Percentiles rank a stretch among this genome's conserved stretches.
phyloP scores from a whole-genome alignment of 2,329 filamentous ascomycete species.

The Teratosphaeria pseudoeucalypti region DNA sequence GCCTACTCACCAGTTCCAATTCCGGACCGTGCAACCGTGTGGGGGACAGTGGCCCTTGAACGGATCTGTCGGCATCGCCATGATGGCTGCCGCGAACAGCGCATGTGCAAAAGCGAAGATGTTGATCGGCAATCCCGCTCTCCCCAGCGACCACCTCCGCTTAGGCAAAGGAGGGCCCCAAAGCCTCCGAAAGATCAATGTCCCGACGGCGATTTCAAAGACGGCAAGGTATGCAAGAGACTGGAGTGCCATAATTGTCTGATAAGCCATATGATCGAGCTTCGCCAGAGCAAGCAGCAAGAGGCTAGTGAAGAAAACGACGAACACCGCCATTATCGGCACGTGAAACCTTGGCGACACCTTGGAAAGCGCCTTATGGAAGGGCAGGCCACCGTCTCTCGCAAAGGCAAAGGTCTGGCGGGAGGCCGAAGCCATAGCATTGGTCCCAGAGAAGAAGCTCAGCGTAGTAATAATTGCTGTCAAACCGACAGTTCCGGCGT shows the following conservation, averaged over 20 bases:
- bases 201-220: background rate
- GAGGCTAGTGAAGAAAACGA: background rate
- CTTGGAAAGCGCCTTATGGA: background rate
- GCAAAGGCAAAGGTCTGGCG: slow-evolving; percentile 31
- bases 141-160: slow-evolving; percentile 29
- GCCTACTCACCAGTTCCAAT: background rate
- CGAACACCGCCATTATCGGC: background rate
- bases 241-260: background rate
- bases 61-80: background rate
- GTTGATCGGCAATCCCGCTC: slow-evolving; percentile 28
- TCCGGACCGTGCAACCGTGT: background rate
- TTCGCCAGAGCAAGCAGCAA: background rate
- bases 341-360: background rate
- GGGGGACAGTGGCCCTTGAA: background rate
- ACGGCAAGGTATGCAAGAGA: background rate
- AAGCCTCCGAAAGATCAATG: background rate
- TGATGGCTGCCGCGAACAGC: background rate
- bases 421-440: slow-evolving; percentile 28
- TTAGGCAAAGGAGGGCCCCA: slow-evolving; percentile 20
- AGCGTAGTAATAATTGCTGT: slow-evolving; percentile 25
- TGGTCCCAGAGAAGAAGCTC: slow-evolving; percentile 23
- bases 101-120: background rate
- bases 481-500: slow-evolving; percentile 4
- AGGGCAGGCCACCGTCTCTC: slow-evolving; percentile 20
- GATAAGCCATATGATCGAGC: background rate